A percentile compares a stretch with the other conserved stretches of the same genome.
Evolutionary conservation across 768 basidiomycete species (phyloP).

Genomic region (Neoboletus subvelutipes): DNA sequence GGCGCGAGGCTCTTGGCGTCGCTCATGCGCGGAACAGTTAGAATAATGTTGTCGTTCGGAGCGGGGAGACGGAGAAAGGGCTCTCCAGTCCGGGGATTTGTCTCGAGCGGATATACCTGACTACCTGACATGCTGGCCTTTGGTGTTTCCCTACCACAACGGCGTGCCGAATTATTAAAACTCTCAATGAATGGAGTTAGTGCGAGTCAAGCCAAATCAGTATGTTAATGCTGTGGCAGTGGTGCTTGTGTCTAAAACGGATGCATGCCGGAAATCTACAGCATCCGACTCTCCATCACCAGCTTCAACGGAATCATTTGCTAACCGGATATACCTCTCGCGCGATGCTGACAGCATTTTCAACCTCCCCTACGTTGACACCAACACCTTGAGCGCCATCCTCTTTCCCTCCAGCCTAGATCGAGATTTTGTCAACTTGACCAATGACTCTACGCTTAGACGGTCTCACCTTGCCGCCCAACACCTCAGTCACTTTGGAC

Average conservation of each 20-base stretch:
- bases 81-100: slow-evolving; percentile 45
- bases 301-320: slow-evolving; percentile 13
- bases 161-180: neutral
- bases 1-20: slow-evolving; percentile 41
- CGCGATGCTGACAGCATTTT: slow-evolving; percentile 66
- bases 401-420: slow-evolving; percentile 91
- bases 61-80: slow-evolving; percentile 53
- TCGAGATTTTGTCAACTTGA: slow-evolving; percentile 9
- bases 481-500: slow-evolving; percentile 63
- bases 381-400: slow-evolving; percentile 92
- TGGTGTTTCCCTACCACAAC: neutral
- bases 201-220: slow-evolving; percentile 2
- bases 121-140: slow-evolving; percentile 14
- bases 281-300: neutral
- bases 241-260: neutral
- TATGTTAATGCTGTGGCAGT: neutral
- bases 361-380: slow-evolving; percentile 54
- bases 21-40: slow-evolving; percentile 54
- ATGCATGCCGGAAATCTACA: neutral
- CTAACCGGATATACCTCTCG: slow-evolving; percentile 35
- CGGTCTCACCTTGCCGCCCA: slow-evolving; percentile 86
- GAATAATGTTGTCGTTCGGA: slow-evolving; percentile 52
- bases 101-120: slow-evolving; percentile 40
- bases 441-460: neutral
- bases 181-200: neutral